phyloP scores from a whole-genome alignment of 192 early-diverging fungal species.

The Linnemannia zychae region DNA sequence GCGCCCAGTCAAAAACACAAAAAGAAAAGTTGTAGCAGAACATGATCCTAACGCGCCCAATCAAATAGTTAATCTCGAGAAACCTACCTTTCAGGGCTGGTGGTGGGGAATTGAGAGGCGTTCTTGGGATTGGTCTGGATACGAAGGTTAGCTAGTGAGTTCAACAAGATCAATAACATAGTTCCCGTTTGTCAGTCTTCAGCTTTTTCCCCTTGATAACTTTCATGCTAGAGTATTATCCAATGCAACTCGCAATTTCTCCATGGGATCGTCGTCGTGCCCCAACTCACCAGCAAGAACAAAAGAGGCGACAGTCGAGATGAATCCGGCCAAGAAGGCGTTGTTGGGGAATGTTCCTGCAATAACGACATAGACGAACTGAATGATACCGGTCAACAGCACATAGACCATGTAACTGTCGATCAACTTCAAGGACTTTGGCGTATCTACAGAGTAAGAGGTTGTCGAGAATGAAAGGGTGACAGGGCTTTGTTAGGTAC shows the following conservation, averaged over 20 bases:
- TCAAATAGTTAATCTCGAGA: not conserved
- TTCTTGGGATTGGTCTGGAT: slow-evolving; percentile 94
- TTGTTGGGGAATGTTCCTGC: slow-evolving; percentile 98
- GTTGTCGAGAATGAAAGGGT: not conserved
- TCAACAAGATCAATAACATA: not conserved
- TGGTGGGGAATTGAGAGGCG: slow-evolving; percentile 71
- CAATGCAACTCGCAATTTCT: slow-evolving; percentile 6
- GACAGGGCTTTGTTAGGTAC: not conserved
- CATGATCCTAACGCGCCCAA: slow-evolving; percentile 3
- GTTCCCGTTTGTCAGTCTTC: not conserved
- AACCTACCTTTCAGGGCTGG: slow-evolving; percentile 83
- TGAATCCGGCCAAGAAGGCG: slow-evolving; percentile 96
- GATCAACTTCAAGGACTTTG: slow-evolving; percentile 87
- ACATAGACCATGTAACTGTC: slow-evolving; percentile 95
- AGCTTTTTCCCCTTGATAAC: not conserved
- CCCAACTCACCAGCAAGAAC: slow-evolving; percentile 81
- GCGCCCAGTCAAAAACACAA: not conserved
- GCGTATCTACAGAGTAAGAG: slow-evolving; percentile 65
- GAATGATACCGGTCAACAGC: slow-evolving; percentile 89
- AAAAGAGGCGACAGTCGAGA: slow-evolving; percentile 91
- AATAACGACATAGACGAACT: slow-evolving; percentile 89
- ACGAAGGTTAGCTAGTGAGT: slow-evolving; percentile 83
- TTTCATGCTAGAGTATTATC: not conserved
- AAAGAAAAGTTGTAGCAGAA: not conserved
- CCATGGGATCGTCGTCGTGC: not conserved